A percentile compares a stretch with the other conserved stretches of the same genome.
Conservation (phyloP, 1,139 yeast species). For the Candida smagusa region DNA sequence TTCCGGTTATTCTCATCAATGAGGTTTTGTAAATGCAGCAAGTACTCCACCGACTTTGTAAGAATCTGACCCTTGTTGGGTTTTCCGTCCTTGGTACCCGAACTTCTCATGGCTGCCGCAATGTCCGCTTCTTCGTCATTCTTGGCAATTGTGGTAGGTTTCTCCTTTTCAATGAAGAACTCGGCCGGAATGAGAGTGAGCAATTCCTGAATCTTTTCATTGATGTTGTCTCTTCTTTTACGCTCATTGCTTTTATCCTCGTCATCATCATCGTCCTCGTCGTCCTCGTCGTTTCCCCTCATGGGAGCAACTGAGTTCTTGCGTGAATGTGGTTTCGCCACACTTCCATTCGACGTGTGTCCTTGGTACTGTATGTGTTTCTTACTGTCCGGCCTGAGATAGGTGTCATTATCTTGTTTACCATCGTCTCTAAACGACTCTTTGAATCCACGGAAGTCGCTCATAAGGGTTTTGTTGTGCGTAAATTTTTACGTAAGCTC, state of each 20-base stretch:
- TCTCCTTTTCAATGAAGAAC: slow-evolving; percentile 38
- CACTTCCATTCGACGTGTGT: slow-evolving; percentile 29
- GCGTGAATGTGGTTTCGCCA: slow-evolving; percentile 41
- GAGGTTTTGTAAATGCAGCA: slow-evolving; percentile 65
- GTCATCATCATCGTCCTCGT: slow-evolving; percentile 29
- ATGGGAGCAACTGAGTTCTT: slow-evolving; percentile 32
- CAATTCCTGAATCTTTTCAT: slow-evolving; percentile 83
- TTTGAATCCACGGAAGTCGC: slow-evolving; percentile 23
- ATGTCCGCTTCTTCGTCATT: slow-evolving; percentile 20
- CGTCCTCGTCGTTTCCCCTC: slow-evolving; percentile 29
- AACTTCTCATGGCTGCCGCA: slow-evolving; percentile 40
- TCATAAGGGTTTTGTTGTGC: slow-evolving; percentile 10
- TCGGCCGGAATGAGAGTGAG: slow-evolving; percentile 65
- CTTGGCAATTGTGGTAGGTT: slow-evolving; percentile 8
- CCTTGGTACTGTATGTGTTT: slow-evolving; percentile 27
- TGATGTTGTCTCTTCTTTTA: slow-evolving; percentile 82
- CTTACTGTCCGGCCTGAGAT: slow-evolving; percentile 28
- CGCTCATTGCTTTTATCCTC: slow-evolving; percentile 50
- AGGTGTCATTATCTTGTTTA: slow-evolving; percentile 25
- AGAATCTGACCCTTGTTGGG: slow-evolving; percentile 93
- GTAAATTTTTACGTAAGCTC: too few relatives aligned
- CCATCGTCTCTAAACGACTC: slow-evolving; percentile 19
- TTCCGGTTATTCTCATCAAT: slow-evolving; percentile 76
- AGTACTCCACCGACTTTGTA: slow-evolving; percentile 81
- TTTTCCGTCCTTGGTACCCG: slow-evolving; percentile 81